Evolutionary conservation across 805 yeast species (phyloP).

Genomic region (Schizosaccharomyces lindneri): DNA sequence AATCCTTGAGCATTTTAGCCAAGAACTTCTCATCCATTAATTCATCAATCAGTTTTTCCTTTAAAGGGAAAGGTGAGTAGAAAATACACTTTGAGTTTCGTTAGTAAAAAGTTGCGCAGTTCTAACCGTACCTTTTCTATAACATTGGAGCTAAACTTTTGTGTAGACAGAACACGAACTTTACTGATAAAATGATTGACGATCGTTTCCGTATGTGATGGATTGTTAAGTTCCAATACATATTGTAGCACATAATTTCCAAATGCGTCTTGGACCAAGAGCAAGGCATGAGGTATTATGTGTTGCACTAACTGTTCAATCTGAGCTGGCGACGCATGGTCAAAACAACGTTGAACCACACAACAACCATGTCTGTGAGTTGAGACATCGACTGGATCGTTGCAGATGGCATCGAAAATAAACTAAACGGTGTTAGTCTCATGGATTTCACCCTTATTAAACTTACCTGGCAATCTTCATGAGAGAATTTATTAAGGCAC

Average conservation of each 20-base stretch:
- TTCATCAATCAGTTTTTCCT: neutral
- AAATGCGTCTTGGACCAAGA: slow-evolving; percentile 68
- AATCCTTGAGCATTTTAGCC: neutral
- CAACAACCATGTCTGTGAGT: slow-evolving; percentile 96
- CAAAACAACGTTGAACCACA: slow-evolving; percentile 83
- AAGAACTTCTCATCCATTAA: neutral
- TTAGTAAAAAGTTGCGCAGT: neutral
- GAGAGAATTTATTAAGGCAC: slow-evolving; percentile 37
- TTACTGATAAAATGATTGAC: slow-evolving; percentile 27
- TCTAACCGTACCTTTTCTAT: slow-evolving; percentile 34
- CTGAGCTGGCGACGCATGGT: slow-evolving; percentile 56
- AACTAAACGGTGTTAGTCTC: slow-evolving; percentile 46
- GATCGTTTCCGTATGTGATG: slow-evolving; percentile 10
- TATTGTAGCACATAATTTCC: slow-evolving; percentile 95
- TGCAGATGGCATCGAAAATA: slow-evolving; percentile 64
- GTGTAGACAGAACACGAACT: slow-evolving; percentile 36
- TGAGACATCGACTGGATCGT: slow-evolving; percentile 54
- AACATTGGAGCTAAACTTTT: slow-evolving; percentile 82
- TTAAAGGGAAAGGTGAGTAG: slow-evolving; percentile 12
- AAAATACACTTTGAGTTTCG: slow-evolving; percentile 24
- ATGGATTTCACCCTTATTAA: slow-evolving; percentile 15
- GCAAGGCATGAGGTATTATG: slow-evolving; percentile 43
- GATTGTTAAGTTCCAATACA: slow-evolving; percentile 39
- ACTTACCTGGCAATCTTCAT: neutral
- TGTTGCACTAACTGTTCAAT: slow-evolving; percentile 37